Conservation (phyloP, 2,329 filamentous ascomycete genomes). For the Mycosphaerella sp. region DNA sequence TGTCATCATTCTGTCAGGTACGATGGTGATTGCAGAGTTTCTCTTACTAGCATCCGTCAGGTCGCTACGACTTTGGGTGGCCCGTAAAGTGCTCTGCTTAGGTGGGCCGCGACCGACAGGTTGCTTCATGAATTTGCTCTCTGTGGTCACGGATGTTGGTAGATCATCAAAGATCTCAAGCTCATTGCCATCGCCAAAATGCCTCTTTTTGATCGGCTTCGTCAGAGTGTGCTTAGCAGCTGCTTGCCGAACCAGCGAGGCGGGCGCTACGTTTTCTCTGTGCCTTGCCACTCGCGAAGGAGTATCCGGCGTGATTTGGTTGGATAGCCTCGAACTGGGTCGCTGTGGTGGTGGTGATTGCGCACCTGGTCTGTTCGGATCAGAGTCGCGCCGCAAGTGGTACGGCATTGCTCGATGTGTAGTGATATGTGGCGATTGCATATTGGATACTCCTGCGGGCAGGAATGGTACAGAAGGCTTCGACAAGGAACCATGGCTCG, state of each 20-base stretch:
- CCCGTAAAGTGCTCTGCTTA: slow-evolving; percentile 39
- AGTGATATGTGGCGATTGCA: slow-evolving; percentile 70
- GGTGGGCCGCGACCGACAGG: slow-evolving; percentile 63
- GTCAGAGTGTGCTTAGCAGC: slow-evolving; percentile 64
- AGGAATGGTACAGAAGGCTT: slow-evolving; percentile 67
- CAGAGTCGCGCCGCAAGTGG: slow-evolving; percentile 77
- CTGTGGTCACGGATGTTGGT: slow-evolving; percentile 74
- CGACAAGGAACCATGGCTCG: slow-evolving; percentile 47
- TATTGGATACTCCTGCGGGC: slow-evolving; percentile 65
- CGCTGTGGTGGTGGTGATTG: slow-evolving; percentile 41
- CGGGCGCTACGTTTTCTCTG: slow-evolving; percentile 42
- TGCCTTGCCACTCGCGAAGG: slow-evolving; percentile 39
- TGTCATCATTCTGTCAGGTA: slow-evolving; percentile 44
- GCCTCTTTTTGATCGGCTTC: slow-evolving; percentile 60
- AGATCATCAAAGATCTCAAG: slow-evolving; percentile 91
- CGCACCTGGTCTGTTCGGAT: slow-evolving; percentile 45
- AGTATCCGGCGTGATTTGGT: slow-evolving; percentile 44
- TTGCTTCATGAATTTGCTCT: slow-evolving; percentile 76
- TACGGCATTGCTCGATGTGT: slow-evolving; percentile 56
- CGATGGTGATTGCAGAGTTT: slow-evolving; percentile 18
- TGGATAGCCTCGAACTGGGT: slow-evolving; percentile 44
- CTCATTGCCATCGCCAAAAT: slow-evolving; percentile 89
- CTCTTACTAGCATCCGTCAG: slow-evolving; percentile 27
- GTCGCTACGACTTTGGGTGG: slow-evolving; percentile 29
- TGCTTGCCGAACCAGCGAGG: slow-evolving; percentile 46